A percentile compares a stretch with the other conserved stretches of the same genome.
Conservation (phyloP, 73 alveolate genomes). For the Tetrahymena malaccensis region DNA sequence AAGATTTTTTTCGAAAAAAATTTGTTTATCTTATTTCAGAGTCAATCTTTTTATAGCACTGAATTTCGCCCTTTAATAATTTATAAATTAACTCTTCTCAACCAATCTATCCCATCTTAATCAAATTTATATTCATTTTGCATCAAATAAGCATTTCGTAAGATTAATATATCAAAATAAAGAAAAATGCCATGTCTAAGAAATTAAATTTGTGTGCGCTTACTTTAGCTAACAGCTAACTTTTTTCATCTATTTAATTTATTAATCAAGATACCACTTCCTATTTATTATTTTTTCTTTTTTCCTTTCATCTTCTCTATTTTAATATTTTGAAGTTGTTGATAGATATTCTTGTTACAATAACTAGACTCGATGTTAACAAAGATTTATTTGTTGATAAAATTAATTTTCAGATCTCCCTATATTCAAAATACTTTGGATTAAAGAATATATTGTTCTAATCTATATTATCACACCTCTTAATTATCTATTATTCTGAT, state of each 20-base stretch:
- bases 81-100: background rate
- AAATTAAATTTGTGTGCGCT: background rate
- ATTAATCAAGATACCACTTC: background rate
- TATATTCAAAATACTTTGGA: too few relatives aligned
- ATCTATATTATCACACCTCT: background rate
- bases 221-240: background rate
- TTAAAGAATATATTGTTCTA: background rate
- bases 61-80: background rate
- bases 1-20: background rate
- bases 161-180: background rate
- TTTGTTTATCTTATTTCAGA: background rate
- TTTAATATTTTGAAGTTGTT: background rate
- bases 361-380: background rate
- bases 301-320: background rate
- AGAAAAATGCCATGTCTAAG: background rate
- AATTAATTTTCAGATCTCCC: background rate
- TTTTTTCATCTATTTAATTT: background rate
- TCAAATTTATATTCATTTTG: background rate
- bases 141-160: background rate
- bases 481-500: background rate
- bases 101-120: background rate
- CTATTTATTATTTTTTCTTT: background rate
- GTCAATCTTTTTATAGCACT: background rate
- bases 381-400: background rate
- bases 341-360: too few relatives aligned